Conservation (phyloP, 2,329 filamentous ascomycete genomes). For the Scleromitrula shiraiana region DNA sequence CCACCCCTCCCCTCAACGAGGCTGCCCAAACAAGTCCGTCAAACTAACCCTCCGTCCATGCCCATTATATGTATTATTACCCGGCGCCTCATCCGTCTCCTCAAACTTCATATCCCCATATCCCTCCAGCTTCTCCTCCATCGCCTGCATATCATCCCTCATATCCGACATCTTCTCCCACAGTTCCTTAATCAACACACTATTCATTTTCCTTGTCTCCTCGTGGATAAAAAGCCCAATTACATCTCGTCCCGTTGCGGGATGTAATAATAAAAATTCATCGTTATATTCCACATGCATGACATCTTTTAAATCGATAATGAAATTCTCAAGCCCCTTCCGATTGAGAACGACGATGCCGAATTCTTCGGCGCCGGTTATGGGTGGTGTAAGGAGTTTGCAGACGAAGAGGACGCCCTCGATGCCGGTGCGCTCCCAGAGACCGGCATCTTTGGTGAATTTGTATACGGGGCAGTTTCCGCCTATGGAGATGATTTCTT, state of each 20-base stretch:
- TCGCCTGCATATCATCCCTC: background rate
- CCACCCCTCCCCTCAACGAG: no score
- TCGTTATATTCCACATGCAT: conserved; percentile 55
- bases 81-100: conserved; percentile 4
- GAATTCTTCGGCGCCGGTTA: conserved; percentile 32
- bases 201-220: conserved; percentile 34
- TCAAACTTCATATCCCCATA: conserved; percentile 13
- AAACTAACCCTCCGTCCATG: conserved; percentile 25
- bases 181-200: conserved; percentile 21
- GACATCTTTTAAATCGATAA: conserved; percentile 54
- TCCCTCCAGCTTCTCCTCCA: conserved; percentile 9
- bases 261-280: conserved; percentile 43
- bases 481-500: conserved; percentile 68
- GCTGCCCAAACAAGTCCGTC: conserved; percentile 23
- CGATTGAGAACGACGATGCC: conserved; percentile 69
- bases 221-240: conserved; percentile 50
- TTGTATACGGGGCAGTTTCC: conserved; percentile 82
- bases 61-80: conserved; percentile 8
- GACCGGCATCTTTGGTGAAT: conserved; percentile 54
- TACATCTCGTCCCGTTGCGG: conserved; percentile 1
- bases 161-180: conserved; percentile 16
- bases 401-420: conserved; percentile 90
- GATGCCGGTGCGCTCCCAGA: conserved; percentile 79
- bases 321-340: conserved; percentile 61
- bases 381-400: conserved; percentile 41